Conservation (phyloP, 352 stramenopile species). For the Phytophthora vignae region DNA sequence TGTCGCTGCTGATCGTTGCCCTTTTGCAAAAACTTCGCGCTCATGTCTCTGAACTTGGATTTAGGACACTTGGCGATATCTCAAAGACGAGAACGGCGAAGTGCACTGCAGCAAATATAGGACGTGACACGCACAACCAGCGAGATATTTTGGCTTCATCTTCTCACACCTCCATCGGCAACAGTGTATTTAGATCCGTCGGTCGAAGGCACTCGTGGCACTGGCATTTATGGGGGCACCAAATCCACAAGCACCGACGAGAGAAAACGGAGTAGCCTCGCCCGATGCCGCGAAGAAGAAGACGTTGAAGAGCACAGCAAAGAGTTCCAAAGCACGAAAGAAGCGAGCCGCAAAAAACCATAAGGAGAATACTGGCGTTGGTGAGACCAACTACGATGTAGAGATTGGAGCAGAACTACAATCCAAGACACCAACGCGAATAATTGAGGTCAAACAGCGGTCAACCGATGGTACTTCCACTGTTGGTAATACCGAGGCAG, state of each 20-base stretch:
- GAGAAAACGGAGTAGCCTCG: too few relatives aligned
- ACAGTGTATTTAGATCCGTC: not conserved
- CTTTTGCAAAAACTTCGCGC: not conserved
- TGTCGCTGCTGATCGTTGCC: not conserved
- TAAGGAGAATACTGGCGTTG: not conserved
- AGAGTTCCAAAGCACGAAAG: not conserved
- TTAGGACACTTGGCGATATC: not conserved
- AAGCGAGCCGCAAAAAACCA: not conserved
- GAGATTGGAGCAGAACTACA: slow-evolving; percentile 1
- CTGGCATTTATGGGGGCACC: not conserved
- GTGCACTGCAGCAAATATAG: not conserved
- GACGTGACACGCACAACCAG: not conserved
- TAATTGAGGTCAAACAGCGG: slow-evolving; percentile 25
- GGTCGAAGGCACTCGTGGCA: not conserved
- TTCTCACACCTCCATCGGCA: not conserved
- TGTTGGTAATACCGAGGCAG: not conserved
- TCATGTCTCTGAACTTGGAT: slow-evolving; percentile 1
- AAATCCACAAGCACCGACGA: not conserved
- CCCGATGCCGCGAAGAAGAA: not conserved
- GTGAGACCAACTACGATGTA: slow-evolving; percentile 7
- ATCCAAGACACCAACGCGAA: slow-evolving; percentile 3
- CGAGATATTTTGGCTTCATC: not conserved
- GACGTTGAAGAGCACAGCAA: not conserved
- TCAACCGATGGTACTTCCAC: slow-evolving; percentile 14
- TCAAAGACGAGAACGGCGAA: not conserved